Evolutionary conservation across 306 rosid species (phyloP).

Genomic region (Glycyrrhiza uralensis): DNA sequence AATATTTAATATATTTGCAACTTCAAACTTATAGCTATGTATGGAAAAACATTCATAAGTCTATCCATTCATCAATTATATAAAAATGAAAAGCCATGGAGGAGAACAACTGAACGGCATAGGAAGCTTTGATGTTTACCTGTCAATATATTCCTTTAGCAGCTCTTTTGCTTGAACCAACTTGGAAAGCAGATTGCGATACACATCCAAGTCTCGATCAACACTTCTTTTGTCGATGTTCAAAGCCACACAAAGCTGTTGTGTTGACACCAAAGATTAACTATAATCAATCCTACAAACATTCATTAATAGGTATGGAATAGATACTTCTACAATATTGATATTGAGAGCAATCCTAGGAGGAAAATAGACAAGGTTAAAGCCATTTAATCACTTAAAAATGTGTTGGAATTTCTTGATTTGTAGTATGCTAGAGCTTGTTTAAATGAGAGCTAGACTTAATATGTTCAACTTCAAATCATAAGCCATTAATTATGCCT

Average conservation of each 20-base stretch:
- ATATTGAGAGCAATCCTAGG: conserved; percentile 8
- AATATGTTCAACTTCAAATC: neutral
- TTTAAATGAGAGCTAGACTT: neutral
- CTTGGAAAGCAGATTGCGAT: conserved; percentile 91
- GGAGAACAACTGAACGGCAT: neutral
- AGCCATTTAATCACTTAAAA: neutral
- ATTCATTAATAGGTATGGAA: neutral
- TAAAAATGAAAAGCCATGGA: neutral
- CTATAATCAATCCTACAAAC: neutral
- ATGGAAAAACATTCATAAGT: neutral
- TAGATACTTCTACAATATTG: conserved; percentile 5
- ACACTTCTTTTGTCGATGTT: conserved; percentile 79
- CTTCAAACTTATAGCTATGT: neutral
- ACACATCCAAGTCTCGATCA: conserved; percentile 96
- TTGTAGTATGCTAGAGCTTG: neutral
- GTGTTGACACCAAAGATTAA: conserved; percentile 29
- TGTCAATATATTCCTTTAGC: conserved; percentile 85
- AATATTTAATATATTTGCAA: neutral
- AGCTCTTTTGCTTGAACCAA: conserved; percentile 97
- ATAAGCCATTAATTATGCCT: no score
- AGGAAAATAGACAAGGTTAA: neutral
- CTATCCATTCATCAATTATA: neutral
- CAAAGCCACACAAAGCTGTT: conserved; percentile 80
- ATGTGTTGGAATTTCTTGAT: neutral
- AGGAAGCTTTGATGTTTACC: conserved; percentile 42